Evolutionary conservation across 139 green algal species (phyloP).

Genomic region (Haematococcus lacustris): DNA sequence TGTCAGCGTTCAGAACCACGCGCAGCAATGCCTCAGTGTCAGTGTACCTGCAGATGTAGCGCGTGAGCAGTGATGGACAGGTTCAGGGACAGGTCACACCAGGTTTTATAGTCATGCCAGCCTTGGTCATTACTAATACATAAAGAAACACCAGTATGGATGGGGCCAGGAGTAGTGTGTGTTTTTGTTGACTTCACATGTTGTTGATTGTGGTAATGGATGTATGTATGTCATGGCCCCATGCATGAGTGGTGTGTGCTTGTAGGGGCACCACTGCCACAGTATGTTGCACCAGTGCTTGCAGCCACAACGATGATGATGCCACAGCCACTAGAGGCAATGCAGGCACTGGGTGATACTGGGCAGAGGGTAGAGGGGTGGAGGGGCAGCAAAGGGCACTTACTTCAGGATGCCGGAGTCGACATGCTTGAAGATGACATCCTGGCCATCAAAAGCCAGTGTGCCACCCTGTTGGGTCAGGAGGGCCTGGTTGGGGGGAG

Average conservation of each 20-base stretch:
- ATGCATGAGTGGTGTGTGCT: background rate
- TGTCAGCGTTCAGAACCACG: conserved; percentile 9
- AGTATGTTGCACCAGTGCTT: too few relatives aligned
- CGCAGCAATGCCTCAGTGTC: conserved; percentile 35
- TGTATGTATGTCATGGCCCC: background rate
- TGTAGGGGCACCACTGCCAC: background rate
- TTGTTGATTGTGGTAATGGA: background rate
- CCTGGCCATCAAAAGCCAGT: conserved; percentile 50
- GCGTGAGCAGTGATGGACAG: background rate
- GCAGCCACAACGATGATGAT: too few relatives aligned
- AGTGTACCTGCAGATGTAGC: conserved; percentile 30
- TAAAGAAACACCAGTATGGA: too few relatives aligned
- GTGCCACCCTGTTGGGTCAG: conserved; percentile 70
- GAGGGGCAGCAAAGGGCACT: too few relatives aligned
- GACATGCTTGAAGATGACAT: conserved; percentile 38
- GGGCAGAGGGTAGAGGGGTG: too few relatives aligned
- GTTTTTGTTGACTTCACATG: too few relatives aligned
- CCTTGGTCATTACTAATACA: too few relatives aligned
- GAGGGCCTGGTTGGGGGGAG: conserved; percentile 43
- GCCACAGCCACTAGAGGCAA: too few relatives aligned
- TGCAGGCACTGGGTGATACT: too few relatives aligned
- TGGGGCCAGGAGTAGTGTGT: too few relatives aligned
- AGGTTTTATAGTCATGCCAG: too few relatives aligned
- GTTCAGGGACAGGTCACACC: background rate
- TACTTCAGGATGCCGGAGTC: conserved; percentile 54